These are phyloP conservation scores for Coemansia sp. DNA, from an alignment of 192 early-diverging fungal genomes.

Conservation along the genomic window DNA sequence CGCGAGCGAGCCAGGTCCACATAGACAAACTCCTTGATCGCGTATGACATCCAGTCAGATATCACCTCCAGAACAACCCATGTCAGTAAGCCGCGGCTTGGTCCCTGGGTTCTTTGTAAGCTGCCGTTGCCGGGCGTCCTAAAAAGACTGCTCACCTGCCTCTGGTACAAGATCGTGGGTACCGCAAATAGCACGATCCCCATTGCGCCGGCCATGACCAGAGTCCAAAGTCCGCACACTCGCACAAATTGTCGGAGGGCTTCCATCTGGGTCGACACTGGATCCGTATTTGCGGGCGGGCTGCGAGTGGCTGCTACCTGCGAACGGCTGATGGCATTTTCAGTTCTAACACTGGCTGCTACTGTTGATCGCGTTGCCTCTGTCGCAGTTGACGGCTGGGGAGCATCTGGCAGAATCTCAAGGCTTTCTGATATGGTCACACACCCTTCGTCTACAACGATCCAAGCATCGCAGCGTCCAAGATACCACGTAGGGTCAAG, in stretches of 20 bases:
- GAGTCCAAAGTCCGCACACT: conserved; percentile 17
- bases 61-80: neutral
- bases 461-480: conserved; percentile 46
- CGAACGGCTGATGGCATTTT: too few species aligned
- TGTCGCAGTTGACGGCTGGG: neutral
- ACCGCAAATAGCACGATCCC: conserved; percentile 21
- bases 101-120: neutral
- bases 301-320: neutral
- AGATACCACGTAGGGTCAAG: conserved; percentile 57
- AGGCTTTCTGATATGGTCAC: neutral
- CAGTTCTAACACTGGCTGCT: neutral
- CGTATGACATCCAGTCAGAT: conserved; percentile 21
- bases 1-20: conserved; percentile 18
- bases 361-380: neutral
- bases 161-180: conserved; percentile 17
- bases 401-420: neutral
- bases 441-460: conserved; percentile 46
- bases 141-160: conserved; percentile 3
- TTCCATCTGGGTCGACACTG: neutral
- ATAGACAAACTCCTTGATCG: conserved; percentile 16
- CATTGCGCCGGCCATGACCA: conserved; percentile 7
- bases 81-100: neutral
- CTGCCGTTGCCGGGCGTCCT: neutral
- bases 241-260: conserved; percentile 7
- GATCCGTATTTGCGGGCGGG: neutral